A percentile compares a stretch with the other conserved stretches of the same genome.
phyloP scores from a whole-genome alignment of 2,329 filamentous ascomycete species.

The Fusarium nurragi region DNA sequence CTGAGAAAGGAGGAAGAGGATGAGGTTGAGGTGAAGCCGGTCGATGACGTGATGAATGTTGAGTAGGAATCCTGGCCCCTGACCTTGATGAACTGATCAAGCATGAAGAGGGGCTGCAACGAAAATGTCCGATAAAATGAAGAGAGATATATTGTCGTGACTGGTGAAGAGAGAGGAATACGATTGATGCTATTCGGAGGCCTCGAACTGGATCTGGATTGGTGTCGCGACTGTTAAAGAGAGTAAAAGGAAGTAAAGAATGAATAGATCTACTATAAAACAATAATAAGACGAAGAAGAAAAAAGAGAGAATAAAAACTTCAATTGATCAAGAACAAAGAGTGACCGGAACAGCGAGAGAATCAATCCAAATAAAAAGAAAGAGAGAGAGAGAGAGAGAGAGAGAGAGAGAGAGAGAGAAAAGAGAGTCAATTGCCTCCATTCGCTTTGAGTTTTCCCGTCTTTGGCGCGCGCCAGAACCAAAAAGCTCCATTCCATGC shows the following conservation, averaged over 20 bases:
- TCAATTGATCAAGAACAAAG: conserved; percentile 10
- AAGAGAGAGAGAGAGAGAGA: conserved; percentile 12
- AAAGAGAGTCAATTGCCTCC: background rate
- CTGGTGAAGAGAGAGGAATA: background rate
- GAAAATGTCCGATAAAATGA: background rate
- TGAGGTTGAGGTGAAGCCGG: background rate
- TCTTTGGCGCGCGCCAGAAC: conserved; percentile 32
- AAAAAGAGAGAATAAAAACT: conserved; percentile 6
- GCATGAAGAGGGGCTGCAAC: conserved; percentile 22
- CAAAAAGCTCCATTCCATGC: background rate
- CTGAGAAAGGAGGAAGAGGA: background rate
- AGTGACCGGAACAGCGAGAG: conserved; percentile 1
- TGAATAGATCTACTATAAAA: background rate
- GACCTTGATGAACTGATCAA: conserved; percentile 22
- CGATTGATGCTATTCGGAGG: conserved; percentile 4
- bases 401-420: background rate
- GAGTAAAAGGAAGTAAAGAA: conserved; percentile 12
- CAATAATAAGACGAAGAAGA: background rate
- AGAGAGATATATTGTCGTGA: background rate
- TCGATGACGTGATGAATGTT: background rate
- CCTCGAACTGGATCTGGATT: conserved; percentile 10
- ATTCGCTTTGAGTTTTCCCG: background rate
- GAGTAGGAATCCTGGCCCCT: conserved; percentile 28
- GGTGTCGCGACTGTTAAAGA: background rate
- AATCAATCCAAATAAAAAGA: conserved; percentile 14